Percentiles rank a stretch among this genome's conserved stretches.
phyloP scores from a whole-genome alignment of 2,329 filamentous ascomycete species.

The Emergomyces orientalis region DNA sequence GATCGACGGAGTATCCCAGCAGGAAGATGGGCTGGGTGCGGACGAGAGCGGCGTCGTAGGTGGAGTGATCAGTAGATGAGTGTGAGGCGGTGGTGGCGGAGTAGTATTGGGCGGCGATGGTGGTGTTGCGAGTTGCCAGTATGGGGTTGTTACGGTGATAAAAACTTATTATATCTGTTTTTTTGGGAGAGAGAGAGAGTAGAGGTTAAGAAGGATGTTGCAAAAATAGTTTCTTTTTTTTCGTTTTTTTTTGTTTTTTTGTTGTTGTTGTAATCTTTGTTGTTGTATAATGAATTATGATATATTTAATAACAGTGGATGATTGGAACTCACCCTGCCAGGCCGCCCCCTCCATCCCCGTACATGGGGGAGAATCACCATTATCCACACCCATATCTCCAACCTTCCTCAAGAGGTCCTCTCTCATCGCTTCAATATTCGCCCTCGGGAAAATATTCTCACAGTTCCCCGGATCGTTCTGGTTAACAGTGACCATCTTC shows the following conservation, averaged over 20 bases:
- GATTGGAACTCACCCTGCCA: constrained; percentile 3
- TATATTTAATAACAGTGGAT: not conserved
- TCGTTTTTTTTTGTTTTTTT: not conserved
- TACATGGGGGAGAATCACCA: constrained; percentile 5
- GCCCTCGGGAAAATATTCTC: not conserved
- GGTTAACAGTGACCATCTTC: not conserved
- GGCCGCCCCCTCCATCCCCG: not conserved
- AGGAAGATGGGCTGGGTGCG: constrained; percentile 8
- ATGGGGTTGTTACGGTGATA: not conserved
- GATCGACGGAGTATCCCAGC: constrained; percentile 5
- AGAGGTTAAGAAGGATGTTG: not conserved
- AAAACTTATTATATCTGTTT: constrained; percentile 8
- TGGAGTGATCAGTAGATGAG: not conserved
- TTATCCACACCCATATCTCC: not conserved
- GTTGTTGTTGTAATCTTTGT: no score
- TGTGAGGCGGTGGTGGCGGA: constrained; percentile 1
- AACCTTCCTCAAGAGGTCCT: constrained; percentile 1
- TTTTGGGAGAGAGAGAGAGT: not conserved
- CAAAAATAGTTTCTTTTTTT: not conserved
- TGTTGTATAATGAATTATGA: no score
- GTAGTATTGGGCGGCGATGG: constrained; percentile 8
- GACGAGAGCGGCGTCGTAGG: constrained; percentile 4
- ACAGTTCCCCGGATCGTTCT: constrained; percentile 5
- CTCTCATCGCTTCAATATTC: constrained; percentile 1
- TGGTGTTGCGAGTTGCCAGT: not conserved